Evolutionary conservation across 2,329 filamentous ascomycete genomes (phyloP), one percentile per base, ranked within the genome.

Genomic region (Neurospora sp.): DNA sequence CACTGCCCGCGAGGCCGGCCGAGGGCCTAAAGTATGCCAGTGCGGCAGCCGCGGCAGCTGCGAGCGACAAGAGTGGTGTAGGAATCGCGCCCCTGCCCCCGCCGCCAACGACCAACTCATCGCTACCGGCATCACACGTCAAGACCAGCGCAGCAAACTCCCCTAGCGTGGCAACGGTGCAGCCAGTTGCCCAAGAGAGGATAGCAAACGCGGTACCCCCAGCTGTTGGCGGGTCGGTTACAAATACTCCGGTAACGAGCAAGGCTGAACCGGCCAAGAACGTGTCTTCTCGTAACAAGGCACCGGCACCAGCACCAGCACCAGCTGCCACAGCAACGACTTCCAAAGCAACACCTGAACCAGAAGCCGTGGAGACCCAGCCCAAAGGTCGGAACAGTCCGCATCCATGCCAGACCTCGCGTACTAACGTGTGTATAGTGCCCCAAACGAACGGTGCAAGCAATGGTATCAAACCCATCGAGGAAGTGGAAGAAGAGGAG

Each of bases 21-120:
- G 95, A 98, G 79, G 92, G 92, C 1, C 84, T 99, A 74, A 98
- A 98, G 81, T 99, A 99, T 79, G 96, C 96, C 65, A 98, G 96
- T 43, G 96, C 96, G 0, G 96, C 96, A 0, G 96, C 96, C 0
- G 96, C 96, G 0, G 96, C 95, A 0, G 95, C 96, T 0, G 93
- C 94, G 66, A 93, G 89, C 79, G 93, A 97, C 75, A 87, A 84
- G 81, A 94, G 92, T 82, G 95, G 91, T 78, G 91, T 98, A 38
- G 96, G 96, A 36, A 97, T 99, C 77, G 90, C 95, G 70, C 96
- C 96, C 52, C 84, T 98, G 77, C 96, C 96, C 69, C 95, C 96
- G 72, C 96, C 96, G 76, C 93, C 93, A 37, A 91, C 91, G 43
- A 80, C 84, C 62, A 78, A 81, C 70, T 81, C 82, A 66, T 80